Conservation (phyloP, 2,329 filamentous ascomycete species). For the Hyphodiscus sp. region DNA sequence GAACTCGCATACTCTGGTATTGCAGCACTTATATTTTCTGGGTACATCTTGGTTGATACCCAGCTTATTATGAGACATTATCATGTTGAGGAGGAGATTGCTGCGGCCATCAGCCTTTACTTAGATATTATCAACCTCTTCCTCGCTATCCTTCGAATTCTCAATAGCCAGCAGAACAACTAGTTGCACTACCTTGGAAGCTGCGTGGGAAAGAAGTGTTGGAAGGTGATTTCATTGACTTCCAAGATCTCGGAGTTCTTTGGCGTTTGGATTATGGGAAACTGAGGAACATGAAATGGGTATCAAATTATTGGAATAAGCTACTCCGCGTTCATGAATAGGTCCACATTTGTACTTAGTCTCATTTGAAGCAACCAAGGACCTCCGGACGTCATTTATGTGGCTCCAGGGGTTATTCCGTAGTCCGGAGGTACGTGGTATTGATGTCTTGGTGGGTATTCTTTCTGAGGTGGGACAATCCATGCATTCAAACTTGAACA, state of each 20-base stretch:
- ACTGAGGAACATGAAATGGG: too few species aligned
- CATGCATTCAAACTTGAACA: too few species aligned
- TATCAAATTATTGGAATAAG: too few species aligned
- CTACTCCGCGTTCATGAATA: too few species aligned
- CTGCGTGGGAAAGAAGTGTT: not conserved
- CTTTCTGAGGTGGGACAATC: too few species aligned
- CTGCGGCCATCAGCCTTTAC: constrained; percentile 89
- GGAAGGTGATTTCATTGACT: not conserved
- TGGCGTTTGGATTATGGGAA: not conserved
- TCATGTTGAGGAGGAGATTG: constrained; percentile 97
- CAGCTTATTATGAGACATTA: constrained; percentile 94
- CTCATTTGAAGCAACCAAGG: too few species aligned
- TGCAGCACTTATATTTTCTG: constrained; percentile 82
- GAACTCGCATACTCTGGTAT: constrained; percentile 83
- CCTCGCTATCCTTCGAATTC: constrained; percentile 81
- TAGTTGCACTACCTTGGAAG: constrained; percentile 37
- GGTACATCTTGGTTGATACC: constrained; percentile 92
- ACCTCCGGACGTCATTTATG: too few species aligned
- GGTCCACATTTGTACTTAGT: too few species aligned
- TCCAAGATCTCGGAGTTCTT: not conserved
- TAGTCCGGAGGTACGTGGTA: too few species aligned
- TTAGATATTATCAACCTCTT: constrained; percentile 97
- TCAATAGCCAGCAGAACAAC: constrained; percentile 95
- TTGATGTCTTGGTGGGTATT: too few species aligned
- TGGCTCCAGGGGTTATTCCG: too few species aligned